Conservation (phyloP, 805 yeast genomes). For the Suhomyces prunicola region DNA sequence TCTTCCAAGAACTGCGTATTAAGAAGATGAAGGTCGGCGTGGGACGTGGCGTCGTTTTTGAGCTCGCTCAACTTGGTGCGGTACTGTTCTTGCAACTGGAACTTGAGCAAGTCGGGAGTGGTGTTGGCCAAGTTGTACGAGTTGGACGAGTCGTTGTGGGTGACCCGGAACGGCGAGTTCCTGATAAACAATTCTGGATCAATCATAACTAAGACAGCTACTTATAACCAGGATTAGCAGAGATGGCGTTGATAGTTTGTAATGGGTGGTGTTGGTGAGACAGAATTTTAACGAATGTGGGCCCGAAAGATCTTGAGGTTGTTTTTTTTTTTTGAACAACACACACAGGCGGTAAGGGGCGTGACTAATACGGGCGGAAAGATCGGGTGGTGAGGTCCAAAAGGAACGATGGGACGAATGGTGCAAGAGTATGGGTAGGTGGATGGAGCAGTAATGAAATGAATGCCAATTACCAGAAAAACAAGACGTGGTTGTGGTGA, state of each 20-base stretch:
- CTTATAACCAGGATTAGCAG: too few species aligned
- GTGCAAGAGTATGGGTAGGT: neutral
- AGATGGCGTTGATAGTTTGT: neutral
- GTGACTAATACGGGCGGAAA: neutral
- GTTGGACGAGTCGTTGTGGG: conserved; percentile 21
- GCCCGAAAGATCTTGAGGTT: neutral
- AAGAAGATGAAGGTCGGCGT: conserved; percentile 8
- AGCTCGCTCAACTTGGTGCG: conserved; percentile 19
- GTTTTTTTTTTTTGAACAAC: neutral
- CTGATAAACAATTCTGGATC: conserved; percentile 35
- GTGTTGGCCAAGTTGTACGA: conserved; percentile 36
- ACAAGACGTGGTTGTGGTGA: neutral
- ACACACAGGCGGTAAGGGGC: conserved; percentile 1
- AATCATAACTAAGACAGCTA: conserved; percentile 22
- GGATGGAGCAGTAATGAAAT: neutral
- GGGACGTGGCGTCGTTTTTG: conserved; percentile 3
- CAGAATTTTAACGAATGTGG: neutral
- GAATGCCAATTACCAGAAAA: neutral
- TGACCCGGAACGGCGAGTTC: conserved; percentile 35
- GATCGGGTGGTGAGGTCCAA: neutral
- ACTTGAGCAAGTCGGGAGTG: conserved; percentile 41
- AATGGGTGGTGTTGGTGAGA: neutral
- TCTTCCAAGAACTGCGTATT: conserved; percentile 24
- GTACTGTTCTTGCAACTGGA: conserved; percentile 41
- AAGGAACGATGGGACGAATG: neutral